phyloP scores from a whole-genome alignment of 257 asterid species.

The Petunia secreta region DNA sequence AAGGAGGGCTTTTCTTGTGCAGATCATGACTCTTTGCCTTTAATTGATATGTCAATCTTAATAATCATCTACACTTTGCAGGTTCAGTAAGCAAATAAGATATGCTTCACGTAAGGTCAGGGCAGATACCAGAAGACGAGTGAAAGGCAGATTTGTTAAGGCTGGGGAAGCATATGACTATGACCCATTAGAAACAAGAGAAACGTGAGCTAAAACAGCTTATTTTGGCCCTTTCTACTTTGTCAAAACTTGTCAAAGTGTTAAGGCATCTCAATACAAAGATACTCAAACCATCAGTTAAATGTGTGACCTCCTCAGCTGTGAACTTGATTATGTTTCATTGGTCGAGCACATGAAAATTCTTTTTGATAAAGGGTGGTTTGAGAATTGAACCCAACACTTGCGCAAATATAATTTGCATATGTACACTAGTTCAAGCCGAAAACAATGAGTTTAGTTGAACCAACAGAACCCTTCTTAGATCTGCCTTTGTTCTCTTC shows the following conservation, averaged over 20 bases:
- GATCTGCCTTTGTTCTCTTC: no score
- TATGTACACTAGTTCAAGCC: no score
- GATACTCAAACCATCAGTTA: background rate
- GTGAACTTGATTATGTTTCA: no score
- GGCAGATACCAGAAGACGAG: slow-evolving; percentile 85
- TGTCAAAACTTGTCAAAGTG: background rate
- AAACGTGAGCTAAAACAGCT: slow-evolving; percentile 31
- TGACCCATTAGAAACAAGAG: slow-evolving; percentile 48
- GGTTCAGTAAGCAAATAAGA: slow-evolving; percentile 84
- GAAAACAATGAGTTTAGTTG: no score
- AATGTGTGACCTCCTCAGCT: no score
- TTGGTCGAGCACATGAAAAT: no score
- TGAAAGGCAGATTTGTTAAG: slow-evolving; percentile 88
- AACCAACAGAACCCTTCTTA: no score
- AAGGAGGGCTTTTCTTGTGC: background rate
- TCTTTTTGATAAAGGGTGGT: no score
- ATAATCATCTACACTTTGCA: slow-evolving; percentile 28
- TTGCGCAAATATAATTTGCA: no score
- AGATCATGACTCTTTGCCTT: background rate
- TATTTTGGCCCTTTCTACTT: background rate
- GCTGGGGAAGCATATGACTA: slow-evolving; percentile 60
- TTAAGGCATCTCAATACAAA: background rate
- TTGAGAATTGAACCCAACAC: no score
- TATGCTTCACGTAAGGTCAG: slow-evolving; percentile 88
- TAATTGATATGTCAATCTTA: background rate